phyloP scores from a whole-genome alignment of 352 stramenopile species.

The Phytophthora melonis region DNA sequence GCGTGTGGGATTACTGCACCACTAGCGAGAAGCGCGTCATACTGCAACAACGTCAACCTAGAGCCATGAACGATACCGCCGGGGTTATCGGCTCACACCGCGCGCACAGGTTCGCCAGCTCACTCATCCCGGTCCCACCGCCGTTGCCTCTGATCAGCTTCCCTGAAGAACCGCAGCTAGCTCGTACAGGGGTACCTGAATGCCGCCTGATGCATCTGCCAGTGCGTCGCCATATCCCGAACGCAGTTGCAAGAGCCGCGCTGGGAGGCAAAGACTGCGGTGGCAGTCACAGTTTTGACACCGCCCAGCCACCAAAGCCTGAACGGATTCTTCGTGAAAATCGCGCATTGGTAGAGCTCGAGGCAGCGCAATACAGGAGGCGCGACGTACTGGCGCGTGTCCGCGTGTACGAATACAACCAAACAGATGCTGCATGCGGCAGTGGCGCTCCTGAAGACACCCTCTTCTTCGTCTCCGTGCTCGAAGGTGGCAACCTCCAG shows the following conservation, averaged over 20 bases:
- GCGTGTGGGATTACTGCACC: no score
- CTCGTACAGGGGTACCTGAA: constrained; percentile 49
- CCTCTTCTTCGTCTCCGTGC: constrained; percentile 79
- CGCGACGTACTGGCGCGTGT: constrained; percentile 40
- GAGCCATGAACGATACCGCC: no score
- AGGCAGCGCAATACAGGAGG: constrained; percentile 46
- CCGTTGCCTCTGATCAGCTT: constrained; percentile 69
- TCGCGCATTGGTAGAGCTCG: constrained; percentile 43
- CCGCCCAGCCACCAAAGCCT: constrained; percentile 19
- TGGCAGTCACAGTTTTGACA: neutral
- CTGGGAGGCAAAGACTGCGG: constrained; percentile 3
- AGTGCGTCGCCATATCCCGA: constrained; percentile 51
- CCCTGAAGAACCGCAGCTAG: constrained; percentile 53
- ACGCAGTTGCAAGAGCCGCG: constrained; percentile 3
- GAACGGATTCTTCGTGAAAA: constrained; percentile 65
- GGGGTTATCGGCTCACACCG: no score
- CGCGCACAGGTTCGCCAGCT: no score
- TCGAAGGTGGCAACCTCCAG: constrained; percentile 79
- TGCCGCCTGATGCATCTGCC: constrained; percentile 54
- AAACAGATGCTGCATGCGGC: constrained; percentile 47
- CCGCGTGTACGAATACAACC: constrained; percentile 82
- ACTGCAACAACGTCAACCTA: no score
- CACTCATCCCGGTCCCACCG: constrained; percentile 31
- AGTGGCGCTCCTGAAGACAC: constrained; percentile 54
- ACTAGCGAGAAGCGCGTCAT: no score